Conservation (phyloP, 2,329 filamentous ascomycete species). For the Stagonosporopsis vannaccii region DNA sequence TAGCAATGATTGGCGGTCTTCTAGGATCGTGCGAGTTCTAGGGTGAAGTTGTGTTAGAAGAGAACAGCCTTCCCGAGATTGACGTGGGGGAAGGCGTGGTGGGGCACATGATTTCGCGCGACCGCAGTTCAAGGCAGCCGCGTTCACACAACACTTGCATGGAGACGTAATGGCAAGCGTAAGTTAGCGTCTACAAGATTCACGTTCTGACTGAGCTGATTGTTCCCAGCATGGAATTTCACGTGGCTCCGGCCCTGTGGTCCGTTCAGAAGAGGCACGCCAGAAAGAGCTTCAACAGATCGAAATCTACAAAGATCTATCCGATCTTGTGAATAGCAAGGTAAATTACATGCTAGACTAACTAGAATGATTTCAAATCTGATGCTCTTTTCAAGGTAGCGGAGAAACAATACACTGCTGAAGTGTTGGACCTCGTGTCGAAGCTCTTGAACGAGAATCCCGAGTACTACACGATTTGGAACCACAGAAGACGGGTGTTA, state of each 20-base stretch:
- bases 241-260: conserved; percentile 62
- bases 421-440: conserved; percentile 73
- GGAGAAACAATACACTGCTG: conserved; percentile 58
- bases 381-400: conserved; percentile 46
- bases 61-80: conserved; percentile 24
- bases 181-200: conserved; percentile 23
- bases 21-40: conserved; percentile 30
- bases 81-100: conserved; percentile 34
- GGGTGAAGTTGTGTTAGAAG: conserved; percentile 21
- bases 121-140: conserved; percentile 25
- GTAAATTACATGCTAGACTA: conserved; percentile 50
- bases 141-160: conserved; percentile 18
- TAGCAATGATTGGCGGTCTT: conserved; percentile 31
- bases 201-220: conserved; percentile 22
- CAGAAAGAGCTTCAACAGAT: conserved; percentile 79
- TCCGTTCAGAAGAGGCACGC: conserved; percentile 72
- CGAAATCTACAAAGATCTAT: conserved; percentile 74
- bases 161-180: conserved; percentile 50
- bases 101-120: conserved; percentile 38
- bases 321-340: conserved; percentile 71
- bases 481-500: conserved; percentile 78
- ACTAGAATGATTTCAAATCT: neutral
- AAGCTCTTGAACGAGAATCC: conserved; percentile 78
- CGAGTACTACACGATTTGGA: conserved; percentile 92
- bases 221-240: conserved; percentile 80